A percentile compares a stretch with the other conserved stretches of the same genome.
Conservation (phyloP, 192 early-diverging fungal genomes). For the Obelidium mucronatum region DNA sequence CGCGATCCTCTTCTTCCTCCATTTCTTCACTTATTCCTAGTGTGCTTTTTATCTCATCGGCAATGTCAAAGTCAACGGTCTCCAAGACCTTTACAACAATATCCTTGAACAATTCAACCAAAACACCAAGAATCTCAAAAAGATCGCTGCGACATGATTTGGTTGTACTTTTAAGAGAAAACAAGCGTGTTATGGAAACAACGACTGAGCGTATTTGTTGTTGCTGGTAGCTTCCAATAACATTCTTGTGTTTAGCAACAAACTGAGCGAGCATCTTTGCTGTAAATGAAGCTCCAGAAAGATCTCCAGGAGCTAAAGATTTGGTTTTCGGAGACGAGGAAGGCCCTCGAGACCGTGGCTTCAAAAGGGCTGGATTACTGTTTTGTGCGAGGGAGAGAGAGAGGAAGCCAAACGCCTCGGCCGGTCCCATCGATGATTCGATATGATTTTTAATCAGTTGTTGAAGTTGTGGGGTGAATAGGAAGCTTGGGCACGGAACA, state of each 20-base stretch:
- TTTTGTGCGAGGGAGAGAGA: background rate
- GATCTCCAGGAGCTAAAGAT: background rate
- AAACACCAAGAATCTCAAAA: background rate
- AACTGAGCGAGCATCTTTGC: background rate
- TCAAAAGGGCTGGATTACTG: background rate
- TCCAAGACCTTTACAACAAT: background rate
- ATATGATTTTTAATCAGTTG: background rate
- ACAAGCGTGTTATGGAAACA: background rate
- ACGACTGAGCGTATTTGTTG: background rate
- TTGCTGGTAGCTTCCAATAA: too few relatives aligned
- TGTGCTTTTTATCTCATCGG: background rate
- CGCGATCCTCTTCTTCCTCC: background rate
- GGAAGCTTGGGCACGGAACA: background rate
- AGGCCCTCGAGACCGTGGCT: background rate
- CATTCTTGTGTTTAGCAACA: background rate
- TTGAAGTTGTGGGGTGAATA: constrained; percentile 5
- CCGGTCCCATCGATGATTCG: background rate
- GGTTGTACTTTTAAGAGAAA: background rate
- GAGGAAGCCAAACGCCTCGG: background rate
- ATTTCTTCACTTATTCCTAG: constrained; percentile 1
- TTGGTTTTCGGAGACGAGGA: background rate
- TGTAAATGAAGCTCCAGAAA: background rate
- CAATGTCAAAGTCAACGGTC: constrained; percentile 16
- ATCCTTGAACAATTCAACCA: background rate
- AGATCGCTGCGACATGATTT: background rate